Evolutionary conservation across 1,139 yeast genomes (phyloP).

Genomic region (Candida glucosophila): DNA sequence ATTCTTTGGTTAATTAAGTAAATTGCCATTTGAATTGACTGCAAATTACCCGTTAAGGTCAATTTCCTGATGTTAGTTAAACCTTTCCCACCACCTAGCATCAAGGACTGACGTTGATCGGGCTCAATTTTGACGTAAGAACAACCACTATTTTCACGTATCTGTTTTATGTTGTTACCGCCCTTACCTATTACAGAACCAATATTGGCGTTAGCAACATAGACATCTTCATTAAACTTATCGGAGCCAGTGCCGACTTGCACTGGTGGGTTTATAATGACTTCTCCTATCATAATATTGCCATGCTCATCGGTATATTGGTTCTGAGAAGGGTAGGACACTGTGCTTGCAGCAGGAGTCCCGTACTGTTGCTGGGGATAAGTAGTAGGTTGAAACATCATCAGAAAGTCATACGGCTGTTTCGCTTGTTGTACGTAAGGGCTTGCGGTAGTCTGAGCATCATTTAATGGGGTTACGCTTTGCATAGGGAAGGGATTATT

Average conservation of each 20-base stretch:
- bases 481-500: constrained; percentile 11
- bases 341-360: constrained; percentile 7
- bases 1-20: constrained; percentile 71
- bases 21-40: constrained; percentile 70
- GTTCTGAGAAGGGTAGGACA: constrained; percentile 22
- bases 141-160: constrained; percentile 66
- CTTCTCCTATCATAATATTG: constrained; percentile 37
- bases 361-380: constrained; percentile 29
- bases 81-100: constrained; percentile 51
- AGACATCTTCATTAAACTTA: constrained; percentile 57
- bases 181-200: constrained; percentile 86
- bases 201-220: constrained; percentile 68
- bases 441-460: constrained; percentile 5
- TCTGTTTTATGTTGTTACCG: constrained; percentile 74
- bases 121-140: constrained; percentile 65
- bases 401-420: constrained; percentile 30
- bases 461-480: constrained; percentile 8
- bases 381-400: constrained; percentile 36
- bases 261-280: constrained; percentile 32
- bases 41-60: constrained; percentile 62
- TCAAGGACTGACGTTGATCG: constrained; percentile 36
- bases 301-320: constrained; percentile 40
- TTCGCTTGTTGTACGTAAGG: constrained; percentile 12
- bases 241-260: constrained; percentile 31
- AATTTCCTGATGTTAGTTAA: constrained; percentile 53